phyloP scores from a whole-genome alignment of 2,329 filamentous ascomycete species.

The Boeremia exigua region DNA sequence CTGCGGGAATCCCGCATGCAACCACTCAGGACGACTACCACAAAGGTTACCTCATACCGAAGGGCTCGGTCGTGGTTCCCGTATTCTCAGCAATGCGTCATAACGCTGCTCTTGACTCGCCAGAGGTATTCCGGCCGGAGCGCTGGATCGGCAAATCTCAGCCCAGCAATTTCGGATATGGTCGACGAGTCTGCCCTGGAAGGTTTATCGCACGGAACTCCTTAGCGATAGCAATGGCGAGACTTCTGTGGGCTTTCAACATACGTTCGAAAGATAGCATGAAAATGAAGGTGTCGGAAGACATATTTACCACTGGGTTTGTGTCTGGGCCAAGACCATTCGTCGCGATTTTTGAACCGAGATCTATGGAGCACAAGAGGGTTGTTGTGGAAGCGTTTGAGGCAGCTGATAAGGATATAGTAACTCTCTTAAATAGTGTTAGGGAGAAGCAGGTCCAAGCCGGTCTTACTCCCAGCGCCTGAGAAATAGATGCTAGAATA shows the following conservation, averaged over 20 bases:
- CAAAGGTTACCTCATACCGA: too few species aligned
- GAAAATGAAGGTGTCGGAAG: neutral
- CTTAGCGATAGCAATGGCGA: slow-evolving; percentile 57
- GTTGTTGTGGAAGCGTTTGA: neutral
- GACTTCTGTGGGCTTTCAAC: slow-evolving; percentile 60
- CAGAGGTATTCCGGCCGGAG: too few species aligned
- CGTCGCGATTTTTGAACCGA: slow-evolving; percentile 31
- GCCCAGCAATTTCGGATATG: slow-evolving; percentile 54
- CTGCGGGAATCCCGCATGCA: slow-evolving; percentile 54
- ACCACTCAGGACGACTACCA: too few species aligned
- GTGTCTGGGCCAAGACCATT: slow-evolving; percentile 34
- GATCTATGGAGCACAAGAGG: neutral
- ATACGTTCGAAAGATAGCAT: slow-evolving; percentile 30
- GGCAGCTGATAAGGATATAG: neutral
- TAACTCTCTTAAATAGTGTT: neutral
- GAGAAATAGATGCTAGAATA: too few species aligned
- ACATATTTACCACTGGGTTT: slow-evolving; percentile 29
- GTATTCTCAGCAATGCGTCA: too few species aligned
- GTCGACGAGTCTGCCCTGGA: slow-evolving; percentile 34
- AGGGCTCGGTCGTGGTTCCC: slow-evolving; percentile 44
- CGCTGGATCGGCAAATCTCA: slow-evolving; percentile 37
- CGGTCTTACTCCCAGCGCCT: neutral
- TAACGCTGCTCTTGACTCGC: too few species aligned
- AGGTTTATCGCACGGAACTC: slow-evolving; percentile 41
- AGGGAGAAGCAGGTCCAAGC: neutral